Percentiles rank a stretch among this genome's conserved stretches.
Evolutionary conservation across 371 early-diverging fungal species (phyloP).

Genomic region (Apophysomyces ossiformis): DNA sequence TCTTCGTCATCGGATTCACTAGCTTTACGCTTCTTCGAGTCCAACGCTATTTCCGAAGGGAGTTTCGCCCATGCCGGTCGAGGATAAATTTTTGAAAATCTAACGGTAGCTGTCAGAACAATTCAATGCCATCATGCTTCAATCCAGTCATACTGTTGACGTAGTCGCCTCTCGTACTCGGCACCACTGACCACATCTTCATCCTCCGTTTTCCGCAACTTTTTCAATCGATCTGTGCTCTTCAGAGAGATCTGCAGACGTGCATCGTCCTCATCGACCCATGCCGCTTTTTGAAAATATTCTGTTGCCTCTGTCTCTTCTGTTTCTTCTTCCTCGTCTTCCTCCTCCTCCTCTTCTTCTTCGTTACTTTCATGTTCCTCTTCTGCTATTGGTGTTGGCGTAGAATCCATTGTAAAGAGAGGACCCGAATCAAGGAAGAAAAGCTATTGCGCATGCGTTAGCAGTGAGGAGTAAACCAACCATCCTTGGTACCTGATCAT

Average conservation of each 20-base stretch:
- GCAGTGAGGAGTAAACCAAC: not conserved
- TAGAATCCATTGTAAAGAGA: conserved; percentile 29
- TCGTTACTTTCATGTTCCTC: conserved; percentile 15
- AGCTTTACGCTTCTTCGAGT: conserved; percentile 34
- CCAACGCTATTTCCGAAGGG: conserved; percentile 44
- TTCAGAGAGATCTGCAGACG: conserved; percentile 69
- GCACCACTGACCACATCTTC: conserved; percentile 76
- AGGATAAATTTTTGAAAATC: conserved; percentile 84
- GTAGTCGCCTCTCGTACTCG: conserved; percentile 84
- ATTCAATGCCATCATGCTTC: not conserved
- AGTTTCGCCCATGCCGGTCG: conserved; percentile 85
- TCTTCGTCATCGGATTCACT: conserved; percentile 51
- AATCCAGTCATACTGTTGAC: conserved; percentile 68
- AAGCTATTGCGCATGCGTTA: conserved; percentile 16
- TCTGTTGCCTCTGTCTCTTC: conserved; percentile 9
- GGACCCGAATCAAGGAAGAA: conserved; percentile 55
- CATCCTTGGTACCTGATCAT: conserved; percentile 22
- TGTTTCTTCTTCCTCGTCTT: conserved; percentile 28
- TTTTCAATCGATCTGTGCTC: conserved; percentile 67
- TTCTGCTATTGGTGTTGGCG: conserved; percentile 32
- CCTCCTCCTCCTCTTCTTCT: conserved; percentile 23
- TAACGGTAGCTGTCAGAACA: conserved; percentile 18
- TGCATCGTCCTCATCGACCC: conserved; percentile 80
- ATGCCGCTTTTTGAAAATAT: conserved; percentile 60
- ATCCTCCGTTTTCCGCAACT: conserved; percentile 73